Evolutionary conservation across 495 filamentous ascomycete genomes (phyloP), one percentile per base, ranked within the genome.

Genomic region (Alectoria sarmentosa): DNA sequence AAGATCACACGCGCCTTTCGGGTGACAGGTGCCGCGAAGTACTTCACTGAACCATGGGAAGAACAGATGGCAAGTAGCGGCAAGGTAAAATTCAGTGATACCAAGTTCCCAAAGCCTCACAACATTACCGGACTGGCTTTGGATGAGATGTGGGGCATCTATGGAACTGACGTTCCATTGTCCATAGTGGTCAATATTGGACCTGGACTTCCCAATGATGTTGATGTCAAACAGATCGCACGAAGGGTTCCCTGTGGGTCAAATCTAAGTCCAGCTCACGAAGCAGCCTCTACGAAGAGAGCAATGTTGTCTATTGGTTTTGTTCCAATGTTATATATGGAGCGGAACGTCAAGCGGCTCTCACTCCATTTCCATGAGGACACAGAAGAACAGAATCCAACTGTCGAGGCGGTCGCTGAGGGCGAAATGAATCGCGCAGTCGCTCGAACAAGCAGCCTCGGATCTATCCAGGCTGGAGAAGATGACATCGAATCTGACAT

Each of bases 121-220:
- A 65, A 68, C 37, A 69, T 69, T 23, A 69, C 68, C 28, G 68
- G 60, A 56, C 66, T 69, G 44, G 68, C 68, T 46, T 65, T 69
- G 28, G 62, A 69, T 58, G 68, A 69, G 46, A 68, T 69, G 61
- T 69, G 68, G 66, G 66, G 39, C 15, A 32, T 68, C 19, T 68
- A 69, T 42, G 66, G 68, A 19, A 57, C 26, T 3, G 62, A 69
- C n/a, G 66, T 69, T 11, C 42, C 26, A 11, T 4, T 69, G 1
- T 69, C 66, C 13, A 37, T 69, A 6, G 52, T 69, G 26, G 57
- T 69, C 32, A 69, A 65, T 30, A 69, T 69, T 58, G 67, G 67
- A 59, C 67, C 67, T 30, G 66, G 66, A 39, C 49, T 65, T 17
- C 66, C 68, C 5, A 65, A 60, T 58, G 60, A 48, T 46, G 28